Conservation (phyloP, 305 asterid genomes). For the Fraxinus nigra region DNA sequence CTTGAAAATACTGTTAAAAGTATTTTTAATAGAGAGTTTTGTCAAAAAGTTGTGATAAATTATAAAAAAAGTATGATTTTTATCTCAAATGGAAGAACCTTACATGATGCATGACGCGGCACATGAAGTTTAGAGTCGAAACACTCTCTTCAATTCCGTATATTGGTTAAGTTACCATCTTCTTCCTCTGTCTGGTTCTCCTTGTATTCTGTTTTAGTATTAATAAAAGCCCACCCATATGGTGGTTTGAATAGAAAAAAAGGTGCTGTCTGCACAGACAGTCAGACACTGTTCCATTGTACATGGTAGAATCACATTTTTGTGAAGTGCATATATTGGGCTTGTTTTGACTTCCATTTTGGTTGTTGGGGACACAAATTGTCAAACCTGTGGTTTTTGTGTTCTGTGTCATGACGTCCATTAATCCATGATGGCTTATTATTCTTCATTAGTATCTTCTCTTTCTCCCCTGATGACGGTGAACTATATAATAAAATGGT, state of each 20-base stretch:
- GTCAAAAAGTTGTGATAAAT: neutral
- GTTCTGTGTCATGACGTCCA: neutral
- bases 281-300: neutral
- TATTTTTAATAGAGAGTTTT: neutral
- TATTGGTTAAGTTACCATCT: neutral
- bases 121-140: neutral
- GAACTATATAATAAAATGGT: constrained; percentile 10
- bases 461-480: neutral
- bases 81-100: neutral
- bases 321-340: neutral
- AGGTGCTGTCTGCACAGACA: neutral
- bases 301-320: neutral
- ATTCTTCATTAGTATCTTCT: neutral
- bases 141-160: neutral
- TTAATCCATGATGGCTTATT: neutral
- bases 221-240: neutral
- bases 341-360: neutral
- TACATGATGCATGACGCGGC: neutral
- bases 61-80: neutral
- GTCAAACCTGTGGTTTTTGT: neutral
- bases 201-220: neutral
- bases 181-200: neutral
- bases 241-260: neutral
- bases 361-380: neutral
- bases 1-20: neutral